Evolutionary conservation across 1,139 yeast genomes (phyloP).

Genomic region (Schizosaccharomyces versatilis): DNA sequence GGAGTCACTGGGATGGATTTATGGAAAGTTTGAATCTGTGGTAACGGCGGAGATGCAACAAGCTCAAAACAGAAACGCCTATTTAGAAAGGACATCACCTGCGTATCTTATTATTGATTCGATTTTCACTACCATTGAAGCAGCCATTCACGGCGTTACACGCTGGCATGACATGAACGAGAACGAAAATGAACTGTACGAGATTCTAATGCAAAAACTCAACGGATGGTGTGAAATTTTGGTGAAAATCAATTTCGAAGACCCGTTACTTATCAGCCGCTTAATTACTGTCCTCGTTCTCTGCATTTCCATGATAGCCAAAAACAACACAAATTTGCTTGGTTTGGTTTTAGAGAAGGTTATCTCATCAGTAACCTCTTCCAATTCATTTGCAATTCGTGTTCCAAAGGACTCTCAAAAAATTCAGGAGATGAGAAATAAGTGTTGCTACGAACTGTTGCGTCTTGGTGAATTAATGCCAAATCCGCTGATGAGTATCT

Average conservation of each 20-base stretch:
- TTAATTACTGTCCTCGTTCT: constrained; percentile 88
- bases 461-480: constrained; percentile 10
- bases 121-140: constrained; percentile 70
- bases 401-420: constrained; percentile 52
- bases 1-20: constrained; percentile 58
- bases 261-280: constrained; percentile 62
- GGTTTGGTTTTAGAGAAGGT: constrained; percentile 72
- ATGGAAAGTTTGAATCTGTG: not conserved
- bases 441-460: constrained; percentile 73
- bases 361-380: constrained; percentile 67
- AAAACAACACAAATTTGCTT: constrained; percentile 40
- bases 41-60: constrained; percentile 27
- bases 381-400: constrained; percentile 32
- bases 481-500: constrained; percentile 10
- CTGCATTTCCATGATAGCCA: constrained; percentile 63
- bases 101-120: constrained; percentile 58
- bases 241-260: constrained; percentile 37
- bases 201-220: not conserved
- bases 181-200: not conserved
- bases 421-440: constrained; percentile 67
- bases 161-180: constrained; percentile 43
- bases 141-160: constrained; percentile 78
- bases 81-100: constrained; percentile 29
- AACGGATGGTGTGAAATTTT: constrained; percentile 6
- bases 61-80: constrained; percentile 1